Conservation (phyloP, 148 eudicot species). For the Chenopodium formosanum region DNA sequence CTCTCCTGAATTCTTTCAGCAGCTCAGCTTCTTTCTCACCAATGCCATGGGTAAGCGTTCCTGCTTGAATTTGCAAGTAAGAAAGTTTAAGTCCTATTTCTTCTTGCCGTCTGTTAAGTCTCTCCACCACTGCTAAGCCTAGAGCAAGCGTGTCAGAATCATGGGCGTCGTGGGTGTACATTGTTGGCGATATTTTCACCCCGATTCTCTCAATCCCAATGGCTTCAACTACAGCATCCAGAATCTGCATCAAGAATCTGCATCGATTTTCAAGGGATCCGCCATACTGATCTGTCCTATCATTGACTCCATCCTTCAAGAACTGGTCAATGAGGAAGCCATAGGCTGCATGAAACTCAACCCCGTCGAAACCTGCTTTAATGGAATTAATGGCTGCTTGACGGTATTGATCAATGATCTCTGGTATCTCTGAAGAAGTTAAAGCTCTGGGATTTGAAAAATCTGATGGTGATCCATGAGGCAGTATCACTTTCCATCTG, state of each 20-base stretch:
- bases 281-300: constrained; percentile 68
- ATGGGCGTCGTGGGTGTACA: constrained; percentile 58
- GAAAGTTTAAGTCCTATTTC: constrained; percentile 38
- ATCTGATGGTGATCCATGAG: constrained; percentile 50
- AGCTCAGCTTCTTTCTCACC: constrained; percentile 45
- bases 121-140: constrained; percentile 64
- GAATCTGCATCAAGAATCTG: constrained; percentile 56
- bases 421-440: constrained; percentile 42
- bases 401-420: constrained; percentile 56
- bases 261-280: constrained; percentile 73
- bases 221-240: constrained; percentile 48
- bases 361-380: constrained; percentile 90
- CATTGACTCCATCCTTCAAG: constrained; percentile 77
- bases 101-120: constrained; percentile 53
- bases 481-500: constrained; percentile 66
- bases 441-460: constrained; percentile 65
- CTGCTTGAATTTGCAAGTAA: constrained; percentile 73
- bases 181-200: constrained; percentile 68
- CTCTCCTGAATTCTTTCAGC: constrained; percentile 50
- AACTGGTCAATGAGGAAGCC: constrained; percentile 91
- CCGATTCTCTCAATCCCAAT: constrained; percentile 60
- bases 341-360: constrained; percentile 80
- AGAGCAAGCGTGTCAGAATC: constrained; percentile 75
- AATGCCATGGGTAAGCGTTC: constrained; percentile 47
- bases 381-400: constrained; percentile 80